Conservation (phyloP, 805 yeast genomes). For the Wickerhamomyces chambardii region DNA sequence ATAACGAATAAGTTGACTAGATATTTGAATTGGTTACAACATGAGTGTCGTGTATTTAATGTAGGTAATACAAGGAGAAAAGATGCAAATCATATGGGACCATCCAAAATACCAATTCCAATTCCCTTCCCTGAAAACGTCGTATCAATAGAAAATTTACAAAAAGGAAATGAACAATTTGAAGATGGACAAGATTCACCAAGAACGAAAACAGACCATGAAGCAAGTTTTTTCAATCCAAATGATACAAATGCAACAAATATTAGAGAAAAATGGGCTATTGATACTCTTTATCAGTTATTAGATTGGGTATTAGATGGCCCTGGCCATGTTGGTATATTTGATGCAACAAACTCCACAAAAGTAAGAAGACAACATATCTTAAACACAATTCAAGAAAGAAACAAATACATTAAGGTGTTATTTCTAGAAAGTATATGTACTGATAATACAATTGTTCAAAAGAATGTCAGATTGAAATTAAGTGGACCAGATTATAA, state of each 20-base stretch:
- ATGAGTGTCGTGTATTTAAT: conserved; percentile 82
- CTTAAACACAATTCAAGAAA: conserved; percentile 42
- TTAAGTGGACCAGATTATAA: conserved; percentile 90
- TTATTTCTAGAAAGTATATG: conserved; percentile 84
- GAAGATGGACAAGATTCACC: conserved; percentile 1
- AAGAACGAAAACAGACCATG: conserved; percentile 33
- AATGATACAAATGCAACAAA: conserved; percentile 53
- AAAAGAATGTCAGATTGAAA: conserved; percentile 76
- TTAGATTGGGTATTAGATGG: conserved; percentile 74
- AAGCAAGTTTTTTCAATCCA: conserved; percentile 83
- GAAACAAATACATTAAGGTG: conserved; percentile 63
- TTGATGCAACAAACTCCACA: conserved; percentile 79
- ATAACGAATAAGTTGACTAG: conserved; percentile 86
- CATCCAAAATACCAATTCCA: conserved; percentile 57
- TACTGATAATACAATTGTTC: conserved; percentile 69
- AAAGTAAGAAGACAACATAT: conserved; percentile 53
- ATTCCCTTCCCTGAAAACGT: conserved; percentile 12
- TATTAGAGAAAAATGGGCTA: conserved; percentile 91
- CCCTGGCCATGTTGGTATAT: conserved; percentile 86
- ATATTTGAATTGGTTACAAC: conserved; percentile 90
- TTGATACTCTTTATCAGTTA: conserved; percentile 81
- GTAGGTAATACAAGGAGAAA: conserved; percentile 92
- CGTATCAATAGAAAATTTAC: neutral
- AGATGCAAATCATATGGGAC: conserved; percentile 54
- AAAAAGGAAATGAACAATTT: too few species aligned